Evolutionary conservation across 768 basidiomycete genomes (phyloP).

Genomic region (Mycena albidolilacea): DNA sequence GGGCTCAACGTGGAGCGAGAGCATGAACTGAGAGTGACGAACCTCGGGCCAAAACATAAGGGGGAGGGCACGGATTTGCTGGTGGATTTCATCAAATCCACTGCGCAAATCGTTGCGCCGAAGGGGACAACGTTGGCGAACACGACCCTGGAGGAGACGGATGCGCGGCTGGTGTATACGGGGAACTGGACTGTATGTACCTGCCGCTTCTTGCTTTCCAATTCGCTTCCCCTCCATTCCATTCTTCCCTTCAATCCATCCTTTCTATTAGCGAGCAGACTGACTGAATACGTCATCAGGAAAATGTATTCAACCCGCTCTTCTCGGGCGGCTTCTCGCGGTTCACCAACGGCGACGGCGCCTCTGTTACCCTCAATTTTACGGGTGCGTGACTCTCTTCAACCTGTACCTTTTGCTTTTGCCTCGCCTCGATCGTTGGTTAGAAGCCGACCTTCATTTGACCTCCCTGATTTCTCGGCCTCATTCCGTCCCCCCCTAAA

Average conservation of each 20-base stretch:
- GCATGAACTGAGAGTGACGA: constrained; percentile 30
- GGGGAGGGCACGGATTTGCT: constrained; percentile 31
- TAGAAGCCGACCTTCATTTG: no score
- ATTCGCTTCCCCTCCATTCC: no score
- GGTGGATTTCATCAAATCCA: constrained; percentile 21
- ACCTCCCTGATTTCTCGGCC: no score
- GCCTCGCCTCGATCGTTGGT: no score
- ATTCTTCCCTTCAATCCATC: no score
- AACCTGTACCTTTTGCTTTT: no score
- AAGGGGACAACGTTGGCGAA: no score
- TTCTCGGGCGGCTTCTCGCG: constrained; percentile 36
- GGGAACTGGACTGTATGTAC: constrained; percentile 22
- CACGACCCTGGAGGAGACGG: no score
- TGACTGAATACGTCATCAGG: constrained; percentile 3
- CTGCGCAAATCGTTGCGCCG: no score
- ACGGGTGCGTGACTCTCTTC: constrained; percentile 14
- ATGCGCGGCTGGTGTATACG: constrained; percentile 21
- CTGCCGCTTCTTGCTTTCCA: neutral
- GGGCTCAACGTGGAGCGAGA: constrained; percentile 15
- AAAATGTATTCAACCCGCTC: constrained; percentile 36
- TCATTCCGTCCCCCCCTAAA: no score
- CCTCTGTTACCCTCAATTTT: constrained; percentile 32
- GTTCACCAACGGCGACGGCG: constrained; percentile 31
- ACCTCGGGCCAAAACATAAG: constrained; percentile 22
- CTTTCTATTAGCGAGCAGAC: no score